These are phyloP conservation scores for Tubosaeta sp. DNA, from an alignment of 768 basidiomycete species.

Conservation along the genomic window DNA sequence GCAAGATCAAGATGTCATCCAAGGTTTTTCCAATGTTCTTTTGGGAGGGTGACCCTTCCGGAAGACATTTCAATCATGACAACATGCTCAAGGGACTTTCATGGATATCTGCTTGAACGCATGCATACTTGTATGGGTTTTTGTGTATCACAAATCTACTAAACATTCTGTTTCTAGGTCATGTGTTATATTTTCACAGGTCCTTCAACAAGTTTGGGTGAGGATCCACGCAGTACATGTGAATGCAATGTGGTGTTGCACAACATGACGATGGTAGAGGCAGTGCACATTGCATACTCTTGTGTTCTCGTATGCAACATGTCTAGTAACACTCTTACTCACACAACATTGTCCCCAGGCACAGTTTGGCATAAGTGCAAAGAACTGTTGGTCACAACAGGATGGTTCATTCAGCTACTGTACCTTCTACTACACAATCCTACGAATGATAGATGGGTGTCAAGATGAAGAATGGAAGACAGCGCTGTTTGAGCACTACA, in stretches of 20 bases:
- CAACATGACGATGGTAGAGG: neutral
- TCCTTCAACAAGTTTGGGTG: neutral
- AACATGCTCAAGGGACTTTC: neutral
- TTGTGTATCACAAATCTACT: neutral
- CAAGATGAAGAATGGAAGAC: neutral
- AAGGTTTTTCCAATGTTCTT: neutral
- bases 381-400: neutral
- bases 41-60: neutral
- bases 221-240: neutral
- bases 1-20: neutral
- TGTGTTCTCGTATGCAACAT: neutral
- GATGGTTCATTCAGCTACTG: neutral
- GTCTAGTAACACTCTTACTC: neutral
- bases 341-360: neutral
- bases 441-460: neutral
- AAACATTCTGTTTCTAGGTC: neutral
- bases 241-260: neutral
- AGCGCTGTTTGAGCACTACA: neutral
- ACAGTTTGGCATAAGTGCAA: neutral
- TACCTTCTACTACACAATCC: neutral
- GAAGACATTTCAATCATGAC: neutral
- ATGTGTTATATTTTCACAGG: neutral
- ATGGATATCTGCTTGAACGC: neutral
- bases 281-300: neutral
- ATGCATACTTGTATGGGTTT: neutral